A percentile compares a stretch with the other conserved stretches of the same genome.
These are phyloP conservation scores for Azolla pinnata DNA, from an alignment of 75 land plant genomes.

Conservation along the genomic window DNA sequence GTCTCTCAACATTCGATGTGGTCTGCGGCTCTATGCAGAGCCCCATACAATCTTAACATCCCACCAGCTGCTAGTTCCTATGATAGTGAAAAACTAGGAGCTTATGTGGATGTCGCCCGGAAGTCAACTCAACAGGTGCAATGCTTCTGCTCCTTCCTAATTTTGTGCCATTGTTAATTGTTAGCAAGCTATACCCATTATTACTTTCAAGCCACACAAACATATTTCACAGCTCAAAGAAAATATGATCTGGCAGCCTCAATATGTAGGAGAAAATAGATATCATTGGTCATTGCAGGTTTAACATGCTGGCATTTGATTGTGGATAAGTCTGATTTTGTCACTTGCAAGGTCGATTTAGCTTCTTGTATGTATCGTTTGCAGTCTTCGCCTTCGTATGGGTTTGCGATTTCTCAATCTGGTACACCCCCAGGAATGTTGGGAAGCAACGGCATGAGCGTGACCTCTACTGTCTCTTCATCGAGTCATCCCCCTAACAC, in stretches of 20 bases:
- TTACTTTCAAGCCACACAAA: too few relatives aligned
- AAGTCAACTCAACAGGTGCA: constrained; percentile 3
- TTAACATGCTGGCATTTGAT: too few relatives aligned
- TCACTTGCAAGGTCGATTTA: not conserved
- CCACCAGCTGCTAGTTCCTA: constrained; percentile 11
- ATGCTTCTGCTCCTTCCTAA: too few relatives aligned
- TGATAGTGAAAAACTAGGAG: constrained; percentile 14
- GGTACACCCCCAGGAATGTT: constrained; percentile 5
- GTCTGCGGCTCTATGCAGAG: constrained; percentile 11
- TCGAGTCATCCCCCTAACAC: constrained; percentile 4
- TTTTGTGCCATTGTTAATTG: too few relatives aligned
- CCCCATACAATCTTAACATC: constrained; percentile 28
- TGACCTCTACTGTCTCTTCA: constrained; percentile 4
- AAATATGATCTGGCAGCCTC: too few relatives aligned
- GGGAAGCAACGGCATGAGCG: constrained; percentile 4
- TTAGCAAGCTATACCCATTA: too few relatives aligned
- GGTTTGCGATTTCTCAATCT: constrained; percentile 1
- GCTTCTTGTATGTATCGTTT: constrained; percentile 2
- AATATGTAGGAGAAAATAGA: too few relatives aligned
- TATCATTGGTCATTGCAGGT: too few relatives aligned
- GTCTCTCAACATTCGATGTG: constrained; percentile 19
- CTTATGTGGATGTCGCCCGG: not conserved
- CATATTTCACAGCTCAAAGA: too few relatives aligned
- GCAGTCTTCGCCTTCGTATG: constrained; percentile 9
- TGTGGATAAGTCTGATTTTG: not conserved